A percentile compares a stretch with the other conserved stretches of the same genome.
Conservation (phyloP, 306 rosid species). For the Prunus davidiana region DNA sequence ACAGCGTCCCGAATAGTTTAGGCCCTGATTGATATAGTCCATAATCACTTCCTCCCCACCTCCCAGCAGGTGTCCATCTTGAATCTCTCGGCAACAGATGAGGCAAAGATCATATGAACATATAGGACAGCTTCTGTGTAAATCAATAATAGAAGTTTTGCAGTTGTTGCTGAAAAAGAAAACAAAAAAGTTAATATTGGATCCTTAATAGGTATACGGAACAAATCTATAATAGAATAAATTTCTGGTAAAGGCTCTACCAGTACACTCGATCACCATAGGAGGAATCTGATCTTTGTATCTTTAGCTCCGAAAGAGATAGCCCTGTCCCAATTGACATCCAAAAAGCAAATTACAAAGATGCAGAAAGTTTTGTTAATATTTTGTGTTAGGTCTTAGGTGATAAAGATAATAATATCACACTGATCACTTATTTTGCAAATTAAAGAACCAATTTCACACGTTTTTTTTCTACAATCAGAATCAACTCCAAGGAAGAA, state of each 20-base stretch:
- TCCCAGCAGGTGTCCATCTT: conserved; percentile 53
- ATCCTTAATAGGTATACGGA: neutral
- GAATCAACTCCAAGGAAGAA: too few species aligned
- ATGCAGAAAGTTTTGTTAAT: neutral
- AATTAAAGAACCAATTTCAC: neutral
- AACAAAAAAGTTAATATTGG: conserved; percentile 2
- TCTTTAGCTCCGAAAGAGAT: conserved; percentile 26
- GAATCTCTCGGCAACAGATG: conserved; percentile 73
- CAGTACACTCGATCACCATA: conserved; percentile 56
- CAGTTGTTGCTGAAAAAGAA: conserved; percentile 64
- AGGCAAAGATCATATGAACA: conserved; percentile 82
- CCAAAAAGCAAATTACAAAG: conserved; percentile 1
- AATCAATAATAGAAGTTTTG: conserved; percentile 77
- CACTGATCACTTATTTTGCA: neutral
- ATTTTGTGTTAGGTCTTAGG: neutral
- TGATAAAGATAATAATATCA: neutral
- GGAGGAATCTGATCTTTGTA: conserved; percentile 20
- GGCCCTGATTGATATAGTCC: conserved; percentile 36
- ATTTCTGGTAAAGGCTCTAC: conserved; percentile 31
- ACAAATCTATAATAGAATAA: neutral
- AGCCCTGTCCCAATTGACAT: conserved; percentile 26
- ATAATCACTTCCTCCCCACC: conserved; percentile 39
- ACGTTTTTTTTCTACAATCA: too few species aligned
- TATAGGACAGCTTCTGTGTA: conserved; percentile 62
- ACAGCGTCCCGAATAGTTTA: conserved; percentile 15